phyloP scores from a whole-genome alignment of 192 early-diverging fungal species.

The Obelidium mucronatum region DNA sequence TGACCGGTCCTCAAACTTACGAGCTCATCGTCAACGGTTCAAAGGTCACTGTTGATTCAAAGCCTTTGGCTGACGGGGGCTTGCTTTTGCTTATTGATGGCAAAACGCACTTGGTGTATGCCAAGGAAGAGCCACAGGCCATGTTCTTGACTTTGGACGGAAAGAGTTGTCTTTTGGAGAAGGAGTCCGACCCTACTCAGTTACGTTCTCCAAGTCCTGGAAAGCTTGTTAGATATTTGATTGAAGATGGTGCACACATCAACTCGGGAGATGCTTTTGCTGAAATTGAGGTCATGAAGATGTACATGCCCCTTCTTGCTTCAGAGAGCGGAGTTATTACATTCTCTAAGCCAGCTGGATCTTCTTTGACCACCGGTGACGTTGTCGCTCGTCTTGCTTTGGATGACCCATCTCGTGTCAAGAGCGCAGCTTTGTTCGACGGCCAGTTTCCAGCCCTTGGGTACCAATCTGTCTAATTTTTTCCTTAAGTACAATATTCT shows the following conservation, averaged over 20 bases:
- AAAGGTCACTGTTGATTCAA: conserved; percentile 82
- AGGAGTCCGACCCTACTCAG: conserved; percentile 97
- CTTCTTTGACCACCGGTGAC: conserved; percentile 86
- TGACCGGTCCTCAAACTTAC: conserved; percentile 83
- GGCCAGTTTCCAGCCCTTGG: conserved; percentile 55
- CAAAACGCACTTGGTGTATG: conserved; percentile 92
- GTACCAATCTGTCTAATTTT: conserved; percentile 32
- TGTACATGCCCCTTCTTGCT: conserved; percentile 98
- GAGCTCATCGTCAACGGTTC: conserved; percentile 83
- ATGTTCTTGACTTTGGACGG: conserved; percentile 90
- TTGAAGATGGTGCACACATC: conserved; percentile 94
- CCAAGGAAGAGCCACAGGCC: conserved; percentile 86
- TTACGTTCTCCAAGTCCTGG: conserved; percentile 94
- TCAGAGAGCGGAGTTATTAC: conserved; percentile 89
- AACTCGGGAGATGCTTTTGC: conserved; percentile 90
- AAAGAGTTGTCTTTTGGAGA: conserved; percentile 91
- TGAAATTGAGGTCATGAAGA: conserved; percentile 99
- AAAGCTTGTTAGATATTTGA: conserved; percentile 92
- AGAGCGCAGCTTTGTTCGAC: conserved; percentile 81
- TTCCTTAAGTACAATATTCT: neutral
- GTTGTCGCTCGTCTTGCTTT: conserved; percentile 92
- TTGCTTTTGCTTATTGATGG: conserved; percentile 88
- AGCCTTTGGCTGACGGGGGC: conserved; percentile 90
- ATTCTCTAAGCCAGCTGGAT: conserved; percentile 87
- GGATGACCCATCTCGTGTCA: conserved; percentile 92